Evolutionary conservation across 257 asterid species (phyloP), one percentile per base, ranked within the genome.

Genomic region (Euphrasia confusa): DNA sequence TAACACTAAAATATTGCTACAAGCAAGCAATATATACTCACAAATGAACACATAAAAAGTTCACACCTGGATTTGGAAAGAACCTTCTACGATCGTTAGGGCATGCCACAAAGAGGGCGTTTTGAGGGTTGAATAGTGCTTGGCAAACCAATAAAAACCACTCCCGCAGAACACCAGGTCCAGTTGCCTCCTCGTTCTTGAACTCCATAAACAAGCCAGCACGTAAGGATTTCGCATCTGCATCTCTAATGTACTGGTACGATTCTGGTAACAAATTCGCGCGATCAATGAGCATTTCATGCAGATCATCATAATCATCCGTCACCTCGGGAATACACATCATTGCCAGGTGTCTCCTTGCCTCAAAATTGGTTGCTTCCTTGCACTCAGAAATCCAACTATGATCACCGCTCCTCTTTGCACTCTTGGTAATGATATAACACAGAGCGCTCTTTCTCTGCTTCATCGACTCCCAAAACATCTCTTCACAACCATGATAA

Each of bases 171-270:
- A 93, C 97, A 35, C 99, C 97, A 49, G 99, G 97, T 13, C 99
- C 99, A 4, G 99, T 87, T 63, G 99, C 97, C 74, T 93, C 96
- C 78, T 89, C 99, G 57, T 87, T 81, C 83, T 89, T 89, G 86
- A 93, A 93, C 85, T 87, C 97, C 96, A 93, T 82, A 67, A 83
- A 84, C 53, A 93, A 78, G 47, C 99, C 97, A 69, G 87, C 78
- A 32, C 90, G 97, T 44, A 93, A 73, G 53, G 89, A 67, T 1
- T 73, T 80, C 28, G 81, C 60, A 5, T 85, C 86, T 26, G 89
- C 99, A 65, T 61, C 75, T 12, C 77, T 77, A 72, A 93, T 81
- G 69, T 93, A 83, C 78, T 82, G 92, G 50, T 80, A 93, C 14
- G 99, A 93, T 57, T 82, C 96, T 28, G 83, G 78, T 77, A 89